These are phyloP conservation scores for Penicillium oxalicum DNA, from an alignment of 2,329 filamentous ascomycete genomes.

Conservation along the genomic window DNA sequence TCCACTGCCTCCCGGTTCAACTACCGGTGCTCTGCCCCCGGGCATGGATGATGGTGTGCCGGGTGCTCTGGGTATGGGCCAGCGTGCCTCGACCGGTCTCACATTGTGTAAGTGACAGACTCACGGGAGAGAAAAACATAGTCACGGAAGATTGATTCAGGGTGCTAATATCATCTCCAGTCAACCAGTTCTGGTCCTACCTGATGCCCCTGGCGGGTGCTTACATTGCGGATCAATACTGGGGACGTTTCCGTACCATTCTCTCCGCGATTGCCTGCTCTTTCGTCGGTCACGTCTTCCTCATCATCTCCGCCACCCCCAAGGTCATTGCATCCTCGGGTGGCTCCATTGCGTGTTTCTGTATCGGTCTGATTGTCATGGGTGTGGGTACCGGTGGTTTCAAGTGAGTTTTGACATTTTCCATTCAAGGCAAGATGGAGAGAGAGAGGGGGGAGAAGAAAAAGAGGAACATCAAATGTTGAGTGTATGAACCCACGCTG, in stretches of 20 bases:
- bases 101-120: conserved; percentile 37
- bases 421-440: too few relatives aligned
- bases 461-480: not conserved
- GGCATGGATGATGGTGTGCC: conserved; percentile 24
- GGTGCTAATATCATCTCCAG: conserved; percentile 7
- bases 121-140: not conserved
- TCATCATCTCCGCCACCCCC: conserved; percentile 61
- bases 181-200: conserved; percentile 60
- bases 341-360: conserved; percentile 57
- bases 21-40: conserved; percentile 41
- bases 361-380: conserved; percentile 60
- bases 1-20: conserved; percentile 49
- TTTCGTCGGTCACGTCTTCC: conserved; percentile 60
- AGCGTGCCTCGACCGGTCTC: conserved; percentile 50
- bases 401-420: conserved; percentile 44
- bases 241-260: conserved; percentile 65
- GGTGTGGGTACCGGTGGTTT: conserved; percentile 74
- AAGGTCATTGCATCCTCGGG: conserved; percentile 54
- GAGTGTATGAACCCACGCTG: too few relatives aligned
- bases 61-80: conserved; percentile 55
- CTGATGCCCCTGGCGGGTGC: conserved; percentile 55
- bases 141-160: not conserved
- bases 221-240: conserved; percentile 61
- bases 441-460: too few relatives aligned
- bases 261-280: conserved; percentile 59